phyloP scores from a whole-genome alignment of 257 asterid species.

The Fraxinus americana region DNA sequence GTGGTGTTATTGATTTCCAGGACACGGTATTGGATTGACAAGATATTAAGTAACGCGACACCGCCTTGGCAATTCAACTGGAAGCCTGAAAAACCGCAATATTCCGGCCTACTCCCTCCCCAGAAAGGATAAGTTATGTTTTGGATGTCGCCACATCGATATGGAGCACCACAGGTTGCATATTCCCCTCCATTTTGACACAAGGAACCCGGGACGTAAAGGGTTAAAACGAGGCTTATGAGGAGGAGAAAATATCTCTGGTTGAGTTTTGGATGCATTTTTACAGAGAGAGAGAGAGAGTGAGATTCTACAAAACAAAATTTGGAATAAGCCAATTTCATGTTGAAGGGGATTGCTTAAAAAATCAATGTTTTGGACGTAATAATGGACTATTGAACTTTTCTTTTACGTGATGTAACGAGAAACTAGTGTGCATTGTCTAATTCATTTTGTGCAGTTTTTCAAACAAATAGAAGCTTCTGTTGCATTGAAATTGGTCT shows the following conservation, averaged over 20 bases:
- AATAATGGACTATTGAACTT: neutral
- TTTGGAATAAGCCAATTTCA: neutral
- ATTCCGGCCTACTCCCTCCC: conserved; percentile 35
- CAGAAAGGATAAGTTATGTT: conserved; percentile 56
- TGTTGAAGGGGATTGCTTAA: neutral
- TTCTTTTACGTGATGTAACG: neutral
- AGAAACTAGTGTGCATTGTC: neutral
- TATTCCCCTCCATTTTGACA: conserved; percentile 33
- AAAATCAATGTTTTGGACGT: neutral
- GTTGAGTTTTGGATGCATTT: conserved; percentile 31
- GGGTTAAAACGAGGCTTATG: conserved; percentile 13
- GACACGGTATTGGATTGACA: conserved; percentile 31
- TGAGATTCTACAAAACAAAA: neutral
- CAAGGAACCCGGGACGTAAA: conserved; percentile 15
- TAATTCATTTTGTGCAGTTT: neutral
- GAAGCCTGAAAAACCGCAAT: conserved; percentile 63
- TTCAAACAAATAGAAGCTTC: conserved; percentile 47
- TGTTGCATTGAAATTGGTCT: conserved; percentile 26
- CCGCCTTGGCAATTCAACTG: conserved; percentile 34
- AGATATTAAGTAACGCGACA: conserved; percentile 24
- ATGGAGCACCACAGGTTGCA: conserved; percentile 25
- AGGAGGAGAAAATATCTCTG: conserved; percentile 21
- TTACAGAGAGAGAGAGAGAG: neutral
- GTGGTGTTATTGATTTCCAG: neutral
- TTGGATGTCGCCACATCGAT: conserved; percentile 29